phyloP scores from a whole-genome alignment of 192 early-diverging fungal species.

The Coemansia sp. region DNA sequence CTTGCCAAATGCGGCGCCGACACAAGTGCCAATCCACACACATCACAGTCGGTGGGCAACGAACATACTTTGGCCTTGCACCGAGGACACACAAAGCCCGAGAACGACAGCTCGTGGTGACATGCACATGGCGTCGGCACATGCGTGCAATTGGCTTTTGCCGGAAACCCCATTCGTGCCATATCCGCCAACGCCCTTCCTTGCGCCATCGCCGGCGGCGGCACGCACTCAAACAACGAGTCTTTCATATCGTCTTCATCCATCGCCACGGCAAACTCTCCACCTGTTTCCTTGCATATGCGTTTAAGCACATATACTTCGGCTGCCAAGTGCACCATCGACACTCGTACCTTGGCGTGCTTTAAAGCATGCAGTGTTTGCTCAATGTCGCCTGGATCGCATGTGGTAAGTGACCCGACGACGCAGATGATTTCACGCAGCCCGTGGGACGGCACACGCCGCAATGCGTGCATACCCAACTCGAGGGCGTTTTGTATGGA shows the following conservation, averaged over 20 bases:
- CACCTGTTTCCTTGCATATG: slow-evolving; percentile 75
- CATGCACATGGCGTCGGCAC: slow-evolving; percentile 74
- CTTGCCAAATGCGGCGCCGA: slow-evolving; percentile 87
- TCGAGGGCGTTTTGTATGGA: slow-evolving; percentile 93
- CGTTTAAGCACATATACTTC: slow-evolving; percentile 82
- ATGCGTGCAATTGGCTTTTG: slow-evolving; percentile 14
- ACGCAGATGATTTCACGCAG: slow-evolving; percentile 86
- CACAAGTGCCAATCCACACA: slow-evolving; percentile 85
- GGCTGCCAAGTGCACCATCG: slow-evolving; percentile 85
- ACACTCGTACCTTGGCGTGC: slow-evolving; percentile 73
- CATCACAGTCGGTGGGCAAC: slow-evolving; percentile 88
- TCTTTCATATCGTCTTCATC: slow-evolving; percentile 85
- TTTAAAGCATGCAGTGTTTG: slow-evolving; percentile 73
- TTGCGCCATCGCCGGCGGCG: slow-evolving; percentile 76
- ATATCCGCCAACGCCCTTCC: slow-evolving; percentile 60
- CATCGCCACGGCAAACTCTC: slow-evolving; percentile 78
- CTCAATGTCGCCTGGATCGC: slow-evolving; percentile 90
- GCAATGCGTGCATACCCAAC: slow-evolving; percentile 71
- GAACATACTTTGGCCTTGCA: slow-evolving; percentile 83
- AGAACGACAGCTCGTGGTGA: slow-evolving; percentile 64
- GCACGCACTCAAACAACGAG: slow-evolving; percentile 76
- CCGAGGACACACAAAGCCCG: slow-evolving; percentile 83
- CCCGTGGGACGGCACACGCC: slow-evolving; percentile 86
- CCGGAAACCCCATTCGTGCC: slow-evolving; percentile 94
- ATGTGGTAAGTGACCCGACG: slow-evolving; percentile 85